Evolutionary conservation across 164 flowering plant species (phyloP).

Genomic region (Macadamia tetraphylla): DNA sequence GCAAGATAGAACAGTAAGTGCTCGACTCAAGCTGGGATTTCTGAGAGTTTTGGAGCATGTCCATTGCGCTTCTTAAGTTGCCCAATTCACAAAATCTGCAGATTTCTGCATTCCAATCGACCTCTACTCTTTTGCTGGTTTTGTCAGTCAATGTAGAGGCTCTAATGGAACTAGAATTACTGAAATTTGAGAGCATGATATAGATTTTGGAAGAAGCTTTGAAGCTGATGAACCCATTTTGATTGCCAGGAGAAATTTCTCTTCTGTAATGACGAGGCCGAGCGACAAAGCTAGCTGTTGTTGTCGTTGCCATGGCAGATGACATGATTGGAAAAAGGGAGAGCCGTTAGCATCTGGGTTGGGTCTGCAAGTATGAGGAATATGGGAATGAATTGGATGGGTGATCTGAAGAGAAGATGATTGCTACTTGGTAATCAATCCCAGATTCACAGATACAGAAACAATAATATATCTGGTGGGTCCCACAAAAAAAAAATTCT

Average conservation of each 20-base stretch:
- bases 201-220: slow-evolving; percentile 15
- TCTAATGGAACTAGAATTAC: not conserved
- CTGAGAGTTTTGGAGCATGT: slow-evolving; percentile 24
- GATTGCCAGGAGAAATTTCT: slow-evolving; percentile 1
- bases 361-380: no score
- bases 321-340: no score
- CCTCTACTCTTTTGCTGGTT: not conserved
- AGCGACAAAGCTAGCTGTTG: slow-evolving; percentile 10
- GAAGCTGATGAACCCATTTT: slow-evolving; percentile 11
- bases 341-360: no score
- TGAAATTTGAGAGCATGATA: slow-evolving; percentile 4
- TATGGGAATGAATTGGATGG: no score
- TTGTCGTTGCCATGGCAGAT: slow-evolving; percentile 6
- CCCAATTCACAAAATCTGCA: slow-evolving; percentile 42
- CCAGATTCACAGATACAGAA: no score
- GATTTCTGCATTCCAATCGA: slow-evolving; percentile 24
- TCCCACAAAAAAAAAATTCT: no score
- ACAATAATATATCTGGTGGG: no score
- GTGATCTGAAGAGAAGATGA: no score
- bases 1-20: slow-evolving; percentile 41
- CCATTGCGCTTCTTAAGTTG: slow-evolving; percentile 41
- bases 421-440: no score
- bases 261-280: slow-evolving; percentile 9
- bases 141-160: slow-evolving; percentile 10
- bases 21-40: slow-evolving; percentile 29